Evolutionary conservation across 2,329 filamentous ascomycete species (phyloP).

Genomic region (Chaetoscypha palmicola): DNA sequence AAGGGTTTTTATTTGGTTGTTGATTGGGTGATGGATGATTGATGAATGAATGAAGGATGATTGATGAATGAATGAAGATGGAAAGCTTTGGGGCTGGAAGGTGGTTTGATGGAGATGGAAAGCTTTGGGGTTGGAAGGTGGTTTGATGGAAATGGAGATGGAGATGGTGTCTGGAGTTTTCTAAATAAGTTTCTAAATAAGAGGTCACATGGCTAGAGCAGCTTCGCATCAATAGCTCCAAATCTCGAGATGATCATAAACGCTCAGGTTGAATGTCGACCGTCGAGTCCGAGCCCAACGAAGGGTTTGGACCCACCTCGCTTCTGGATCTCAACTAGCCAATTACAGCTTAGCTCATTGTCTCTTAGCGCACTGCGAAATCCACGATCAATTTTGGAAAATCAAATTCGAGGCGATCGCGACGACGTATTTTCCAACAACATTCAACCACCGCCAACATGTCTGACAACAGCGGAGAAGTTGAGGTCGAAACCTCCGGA

Average conservation of each 20-base stretch:
- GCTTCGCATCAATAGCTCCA: not conserved
- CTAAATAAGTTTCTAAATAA: not conserved
- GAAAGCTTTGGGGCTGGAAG: no score
- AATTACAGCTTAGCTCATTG: not conserved
- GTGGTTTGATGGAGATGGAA: not conserved
- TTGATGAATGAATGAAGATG: no score
- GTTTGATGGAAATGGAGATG: no score
- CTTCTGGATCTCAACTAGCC: not conserved
- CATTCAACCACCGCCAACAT: slow-evolving; percentile 8
- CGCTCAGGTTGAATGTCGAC: no score
- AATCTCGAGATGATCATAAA: no score
- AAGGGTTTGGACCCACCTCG: not conserved
- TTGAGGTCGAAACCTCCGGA: slow-evolving; percentile 5
- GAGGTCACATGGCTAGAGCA: not conserved
- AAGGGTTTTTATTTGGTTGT: no score
- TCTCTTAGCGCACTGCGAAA: not conserved
- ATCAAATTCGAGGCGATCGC: slow-evolving; percentile 1
- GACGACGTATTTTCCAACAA: slow-evolving; percentile 1
- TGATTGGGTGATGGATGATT: no score
- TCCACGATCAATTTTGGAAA: slow-evolving; percentile 2
- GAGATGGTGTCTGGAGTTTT: no score
- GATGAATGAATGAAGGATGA: no score
- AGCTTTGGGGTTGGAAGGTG: not conserved
- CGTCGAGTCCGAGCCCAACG: no score
- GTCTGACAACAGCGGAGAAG: slow-evolving; percentile 10